phyloP scores from a whole-genome alignment of 1,284 basidiomycete genomes.

The Flammula alnicola region DNA sequence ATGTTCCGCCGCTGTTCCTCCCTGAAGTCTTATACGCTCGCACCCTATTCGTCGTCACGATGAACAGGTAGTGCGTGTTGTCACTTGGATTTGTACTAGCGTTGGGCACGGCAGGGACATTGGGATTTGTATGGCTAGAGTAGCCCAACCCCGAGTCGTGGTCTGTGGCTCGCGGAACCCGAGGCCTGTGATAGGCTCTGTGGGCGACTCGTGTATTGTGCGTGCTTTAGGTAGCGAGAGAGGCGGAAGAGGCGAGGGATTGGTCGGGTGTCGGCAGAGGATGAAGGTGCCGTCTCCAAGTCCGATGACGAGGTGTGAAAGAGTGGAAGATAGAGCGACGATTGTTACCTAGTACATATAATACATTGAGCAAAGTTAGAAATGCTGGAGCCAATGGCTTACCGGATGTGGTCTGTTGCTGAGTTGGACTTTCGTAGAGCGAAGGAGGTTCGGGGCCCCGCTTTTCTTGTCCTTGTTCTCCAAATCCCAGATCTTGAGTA shows the following conservation, averaged over 20 bases:
- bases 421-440: constrained; percentile 80
- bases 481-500: constrained; percentile 92
- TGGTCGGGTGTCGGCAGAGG: constrained; percentile 88
- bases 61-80: constrained; percentile 63
- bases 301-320: constrained; percentile 89
- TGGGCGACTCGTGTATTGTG: constrained; percentile 75
- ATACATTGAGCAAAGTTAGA: not conserved
- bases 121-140: not conserved
- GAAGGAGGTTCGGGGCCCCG: constrained; percentile 68
- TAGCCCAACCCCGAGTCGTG: constrained; percentile 18
- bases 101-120: not conserved
- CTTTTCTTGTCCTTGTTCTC: constrained; percentile 76
- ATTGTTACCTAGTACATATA: constrained; percentile 71
- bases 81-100: not conserved
- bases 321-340: constrained; percentile 78
- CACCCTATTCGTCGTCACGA: constrained; percentile 87
- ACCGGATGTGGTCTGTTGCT: constrained; percentile 84
- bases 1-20: constrained; percentile 69
- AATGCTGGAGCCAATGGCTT: constrained; percentile 29
- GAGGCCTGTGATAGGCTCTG: constrained; percentile 90
- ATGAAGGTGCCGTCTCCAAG: constrained; percentile 94
- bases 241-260: constrained; percentile 73
- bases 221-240: constrained; percentile 83
- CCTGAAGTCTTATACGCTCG: constrained; percentile 81
- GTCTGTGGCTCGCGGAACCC: constrained; percentile 73